Evolutionary conservation across 192 early-diverging fungal species (phyloP).

Genomic region (Backusella circina): DNA sequence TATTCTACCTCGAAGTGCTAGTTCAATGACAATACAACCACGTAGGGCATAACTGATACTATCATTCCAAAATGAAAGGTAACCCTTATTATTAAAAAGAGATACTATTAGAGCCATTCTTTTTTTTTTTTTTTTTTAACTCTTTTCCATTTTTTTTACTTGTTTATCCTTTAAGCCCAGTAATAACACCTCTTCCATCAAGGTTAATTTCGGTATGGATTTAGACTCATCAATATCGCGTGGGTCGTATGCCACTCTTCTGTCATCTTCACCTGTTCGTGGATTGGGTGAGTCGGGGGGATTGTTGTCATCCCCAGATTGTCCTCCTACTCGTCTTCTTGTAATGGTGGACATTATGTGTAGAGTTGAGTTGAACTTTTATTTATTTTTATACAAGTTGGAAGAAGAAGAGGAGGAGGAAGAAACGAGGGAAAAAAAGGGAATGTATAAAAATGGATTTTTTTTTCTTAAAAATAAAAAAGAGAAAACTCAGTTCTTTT

Average conservation of each 20-base stretch:
- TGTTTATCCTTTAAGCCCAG: conserved; percentile 90
- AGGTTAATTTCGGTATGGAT: conserved; percentile 61
- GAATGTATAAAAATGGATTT: background rate
- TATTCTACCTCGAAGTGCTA: conserved; percentile 88
- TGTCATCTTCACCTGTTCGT: background rate
- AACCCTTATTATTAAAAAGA: conserved; percentile 57
- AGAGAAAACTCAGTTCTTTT: background rate
- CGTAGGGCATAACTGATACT: conserved; percentile 94
- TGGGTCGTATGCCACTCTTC: conserved; percentile 47
- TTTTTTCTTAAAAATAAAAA: background rate
- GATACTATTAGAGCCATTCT: background rate
- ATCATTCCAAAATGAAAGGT: conserved; percentile 98
- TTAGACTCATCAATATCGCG: conserved; percentile 44
- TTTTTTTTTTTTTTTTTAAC: too few relatives aligned
- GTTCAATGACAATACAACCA: conserved; percentile 92
- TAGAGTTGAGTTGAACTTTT: background rate
- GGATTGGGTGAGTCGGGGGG: background rate
- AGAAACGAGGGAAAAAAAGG: too few relatives aligned
- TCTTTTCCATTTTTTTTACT: conserved; percentile 34
- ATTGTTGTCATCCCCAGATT: conserved; percentile 3
- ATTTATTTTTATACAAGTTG: background rate
- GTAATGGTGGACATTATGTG: conserved; percentile 13
- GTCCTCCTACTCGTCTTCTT: conserved; percentile 17
- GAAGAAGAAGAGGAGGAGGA: too few relatives aligned
- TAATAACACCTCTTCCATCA: conserved; percentile 94